phyloP scores from a whole-genome alignment of 2,329 filamentous ascomycete species.

The Thelonectria blattea region DNA sequence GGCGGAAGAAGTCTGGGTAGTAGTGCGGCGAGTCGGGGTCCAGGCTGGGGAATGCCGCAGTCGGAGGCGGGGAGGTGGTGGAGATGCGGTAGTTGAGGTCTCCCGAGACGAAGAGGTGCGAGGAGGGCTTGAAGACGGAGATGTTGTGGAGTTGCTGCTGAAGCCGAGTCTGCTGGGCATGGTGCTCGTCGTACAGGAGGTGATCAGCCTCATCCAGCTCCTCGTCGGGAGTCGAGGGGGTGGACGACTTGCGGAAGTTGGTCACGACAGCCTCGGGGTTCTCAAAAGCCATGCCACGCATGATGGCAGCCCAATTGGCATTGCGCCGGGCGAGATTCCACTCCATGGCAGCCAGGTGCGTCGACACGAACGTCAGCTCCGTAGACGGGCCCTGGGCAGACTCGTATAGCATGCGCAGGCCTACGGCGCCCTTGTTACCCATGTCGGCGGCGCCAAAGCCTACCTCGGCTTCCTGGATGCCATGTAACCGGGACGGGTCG shows the following conservation, averaged over 20 bases:
- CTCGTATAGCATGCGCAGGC: conserved; percentile 70
- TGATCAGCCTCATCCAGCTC: conserved; percentile 40
- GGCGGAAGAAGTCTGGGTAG: conserved; percentile 69
- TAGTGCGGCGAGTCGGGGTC: conserved; percentile 63
- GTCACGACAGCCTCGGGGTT: conserved; percentile 52
- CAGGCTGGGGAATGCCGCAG: conserved; percentile 68
- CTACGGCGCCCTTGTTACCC: conserved; percentile 95
- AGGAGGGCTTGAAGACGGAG: conserved; percentile 75
- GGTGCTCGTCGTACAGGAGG: conserved; percentile 45
- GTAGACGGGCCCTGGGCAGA: conserved; percentile 49
- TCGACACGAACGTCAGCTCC: conserved; percentile 83
- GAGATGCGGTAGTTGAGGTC: conserved; percentile 96
- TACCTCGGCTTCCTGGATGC: conserved; percentile 78
- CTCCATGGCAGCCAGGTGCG: conserved; percentile 90
- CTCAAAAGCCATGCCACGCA: conserved; percentile 78
- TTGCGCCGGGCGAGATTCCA: conserved; percentile 77
- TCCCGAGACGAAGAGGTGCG: conserved; percentile 84
- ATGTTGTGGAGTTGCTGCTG: conserved; percentile 58
- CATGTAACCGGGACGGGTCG: conserved; percentile 63
- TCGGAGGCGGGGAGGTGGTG: conserved; percentile 64
- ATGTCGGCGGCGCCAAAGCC: conserved; percentile 87
- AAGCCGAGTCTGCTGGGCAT: conserved; percentile 43
- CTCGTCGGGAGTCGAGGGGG: conserved; percentile 34
- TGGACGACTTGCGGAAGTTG: conserved; percentile 34
- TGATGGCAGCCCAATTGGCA: conserved; percentile 85